Evolutionary conservation across 208 protist species (phyloP).

Genomic region (Trypanosoma grayi): DNA sequence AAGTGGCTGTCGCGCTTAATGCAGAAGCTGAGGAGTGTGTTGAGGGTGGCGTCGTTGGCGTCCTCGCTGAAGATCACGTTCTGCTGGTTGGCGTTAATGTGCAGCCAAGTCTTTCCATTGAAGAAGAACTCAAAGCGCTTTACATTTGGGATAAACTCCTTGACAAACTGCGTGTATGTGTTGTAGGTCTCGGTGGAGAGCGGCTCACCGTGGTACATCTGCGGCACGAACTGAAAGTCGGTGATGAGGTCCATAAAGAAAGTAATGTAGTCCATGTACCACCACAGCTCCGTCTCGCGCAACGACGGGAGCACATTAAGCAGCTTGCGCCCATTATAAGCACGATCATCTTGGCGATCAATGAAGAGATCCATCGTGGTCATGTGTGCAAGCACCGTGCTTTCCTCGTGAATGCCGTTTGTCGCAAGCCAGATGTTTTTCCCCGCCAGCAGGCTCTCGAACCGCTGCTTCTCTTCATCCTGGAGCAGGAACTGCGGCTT

Average conservation of each 20-base stretch:
- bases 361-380: slow-evolving; percentile 76
- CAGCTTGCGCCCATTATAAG: slow-evolving; percentile 76
- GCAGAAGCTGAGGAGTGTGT: slow-evolving; percentile 66
- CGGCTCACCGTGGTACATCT: slow-evolving; percentile 81
- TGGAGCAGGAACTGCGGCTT: slow-evolving; percentile 59
- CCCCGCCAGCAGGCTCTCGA: slow-evolving; percentile 60
- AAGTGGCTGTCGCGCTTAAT: slow-evolving; percentile 43
- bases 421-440: slow-evolving; percentile 59
- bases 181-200: slow-evolving; percentile 81
- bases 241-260: slow-evolving; percentile 84
- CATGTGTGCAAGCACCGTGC: slow-evolving; percentile 44
- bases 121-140: slow-evolving; percentile 76
- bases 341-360: slow-evolving; percentile 63
- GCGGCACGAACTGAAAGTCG: slow-evolving; percentile 79
- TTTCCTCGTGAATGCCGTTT: slow-evolving; percentile 69
- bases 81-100: slow-evolving; percentile 74
- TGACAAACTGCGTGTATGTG: slow-evolving; percentile 58
- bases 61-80: slow-evolving; percentile 83
- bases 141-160: slow-evolving; percentile 78
- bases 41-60: slow-evolving; percentile 58
- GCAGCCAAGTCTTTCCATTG: slow-evolving; percentile 33
- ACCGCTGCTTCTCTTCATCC: slow-evolving; percentile 64
- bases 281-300: slow-evolving; percentile 58
- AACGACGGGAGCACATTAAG: slow-evolving; percentile 70
- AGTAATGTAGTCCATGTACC: slow-evolving; percentile 73